These are phyloP conservation scores for Tephrocybe sp. DNA, from an alignment of 768 basidiomycete species.

Conservation along the genomic window DNA sequence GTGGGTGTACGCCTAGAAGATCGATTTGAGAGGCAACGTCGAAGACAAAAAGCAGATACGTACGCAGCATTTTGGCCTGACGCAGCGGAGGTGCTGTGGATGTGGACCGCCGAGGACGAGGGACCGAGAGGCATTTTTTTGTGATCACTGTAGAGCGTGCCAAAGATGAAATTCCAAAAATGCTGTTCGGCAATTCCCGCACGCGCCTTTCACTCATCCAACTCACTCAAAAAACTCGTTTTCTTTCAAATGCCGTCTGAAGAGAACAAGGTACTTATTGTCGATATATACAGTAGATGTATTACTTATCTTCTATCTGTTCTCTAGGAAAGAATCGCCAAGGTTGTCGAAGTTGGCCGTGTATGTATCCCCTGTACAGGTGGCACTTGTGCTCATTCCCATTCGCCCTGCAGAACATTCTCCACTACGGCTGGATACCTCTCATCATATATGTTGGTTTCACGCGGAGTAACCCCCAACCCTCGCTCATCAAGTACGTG, in stretches of 20 bases:
- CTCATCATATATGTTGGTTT: constrained; percentile 96
- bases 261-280: constrained; percentile 73
- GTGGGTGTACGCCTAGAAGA: constrained; percentile 63
- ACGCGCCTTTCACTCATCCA: constrained; percentile 19
- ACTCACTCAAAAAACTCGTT: constrained; percentile 15
- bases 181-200: constrained; percentile 40
- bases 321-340: constrained; percentile 76
- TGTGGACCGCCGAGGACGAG: constrained; percentile 50
- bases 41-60: constrained; percentile 16
- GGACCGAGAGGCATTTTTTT: constrained; percentile 50
- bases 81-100: constrained; percentile 35
- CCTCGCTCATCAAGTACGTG: constrained; percentile 93
- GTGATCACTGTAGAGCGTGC: constrained; percentile 1
- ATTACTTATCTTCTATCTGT: neutral
- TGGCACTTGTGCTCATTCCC: constrained; percentile 5
- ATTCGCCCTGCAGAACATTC: constrained; percentile 60
- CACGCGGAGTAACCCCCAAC: constrained; percentile 89
- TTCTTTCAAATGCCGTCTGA: constrained; percentile 73
- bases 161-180: constrained; percentile 27
- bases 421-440: constrained; percentile 97
- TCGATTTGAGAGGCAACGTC: constrained; percentile 7
- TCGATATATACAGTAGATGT: neutral
- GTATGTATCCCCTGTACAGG: constrained; percentile 43
- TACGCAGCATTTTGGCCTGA: constrained; percentile 38
- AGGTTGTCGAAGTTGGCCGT: constrained; percentile 77